These are phyloP conservation scores for Saccharomycopsis capsularis DNA, from an alignment of 805 yeast genomes.

Conservation along the genomic window DNA sequence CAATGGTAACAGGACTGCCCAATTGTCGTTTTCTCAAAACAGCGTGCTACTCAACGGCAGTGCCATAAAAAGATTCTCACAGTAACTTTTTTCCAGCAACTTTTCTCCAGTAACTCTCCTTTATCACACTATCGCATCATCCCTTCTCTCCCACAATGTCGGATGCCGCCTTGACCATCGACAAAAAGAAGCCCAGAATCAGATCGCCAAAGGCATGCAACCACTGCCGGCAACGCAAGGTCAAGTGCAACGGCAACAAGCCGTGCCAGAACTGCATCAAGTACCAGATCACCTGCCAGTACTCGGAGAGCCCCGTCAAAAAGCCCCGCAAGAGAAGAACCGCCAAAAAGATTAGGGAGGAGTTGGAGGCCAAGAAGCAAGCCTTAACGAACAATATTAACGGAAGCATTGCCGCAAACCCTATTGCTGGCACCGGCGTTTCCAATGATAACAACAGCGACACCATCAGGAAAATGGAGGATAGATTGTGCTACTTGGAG, in stretches of 20 bases:
- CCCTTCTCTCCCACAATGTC: too few species aligned
- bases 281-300: constrained; percentile 12
- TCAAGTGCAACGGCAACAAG: constrained; percentile 18
- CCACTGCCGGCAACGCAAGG: constrained; percentile 20
- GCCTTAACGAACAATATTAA: background rate
- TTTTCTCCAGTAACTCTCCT: too few species aligned
- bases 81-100: too few species aligned
- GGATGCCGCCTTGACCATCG: too few species aligned
- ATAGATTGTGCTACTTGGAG: constrained; percentile 3
- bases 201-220: constrained; percentile 21
- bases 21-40: too few species aligned
- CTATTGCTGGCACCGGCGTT: background rate
- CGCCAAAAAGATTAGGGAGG: background rate
- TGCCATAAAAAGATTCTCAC: too few species aligned
- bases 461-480: constrained; percentile 1
- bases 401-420: background rate
- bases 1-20: too few species aligned
- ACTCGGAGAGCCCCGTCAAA: background rate
- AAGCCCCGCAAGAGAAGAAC: constrained; percentile 8
- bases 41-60: too few species aligned
- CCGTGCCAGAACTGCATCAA: constrained; percentile 15
- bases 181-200: constrained; percentile 9
- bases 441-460: background rate
- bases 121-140: too few species aligned
- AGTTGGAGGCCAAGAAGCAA: background rate